These are phyloP conservation scores for Xylariaceae sp. DNA, from an alignment of 2,329 filamentous ascomycete genomes.

Conservation along the genomic window DNA sequence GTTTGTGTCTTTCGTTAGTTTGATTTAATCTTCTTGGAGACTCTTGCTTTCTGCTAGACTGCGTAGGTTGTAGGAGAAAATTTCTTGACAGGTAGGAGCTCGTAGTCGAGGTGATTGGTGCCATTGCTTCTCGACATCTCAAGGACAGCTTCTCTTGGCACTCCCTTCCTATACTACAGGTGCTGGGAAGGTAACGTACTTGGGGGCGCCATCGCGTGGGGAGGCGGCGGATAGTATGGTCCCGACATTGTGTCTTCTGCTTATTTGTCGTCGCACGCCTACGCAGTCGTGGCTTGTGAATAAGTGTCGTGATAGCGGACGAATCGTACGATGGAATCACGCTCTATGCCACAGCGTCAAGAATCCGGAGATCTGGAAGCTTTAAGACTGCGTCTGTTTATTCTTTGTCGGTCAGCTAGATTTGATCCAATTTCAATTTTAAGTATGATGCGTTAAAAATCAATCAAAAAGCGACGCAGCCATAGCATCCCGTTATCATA, in stretches of 20 bases:
- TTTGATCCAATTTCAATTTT: too few species aligned
- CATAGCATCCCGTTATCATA: too few species aligned
- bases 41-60: constrained; percentile 1
- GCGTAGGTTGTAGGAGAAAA: background rate
- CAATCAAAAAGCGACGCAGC: too few species aligned
- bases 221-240: constrained; percentile 47
- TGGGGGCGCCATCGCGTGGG: constrained; percentile 34
- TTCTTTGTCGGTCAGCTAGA: too few species aligned
- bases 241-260: constrained; percentile 35
- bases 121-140: background rate
- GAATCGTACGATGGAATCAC: too few species aligned
- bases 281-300: too few species aligned
- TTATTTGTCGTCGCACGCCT: background rate
- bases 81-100: too few species aligned
- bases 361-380: too few species aligned
- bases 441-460: too few species aligned
- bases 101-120: background rate
- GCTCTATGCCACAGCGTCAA: too few species aligned
- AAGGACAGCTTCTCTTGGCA: constrained; percentile 17
- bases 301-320: too few species aligned
- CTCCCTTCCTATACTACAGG: constrained; percentile 16
- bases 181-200: constrained; percentile 18
- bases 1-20: background rate
- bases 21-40: background rate
- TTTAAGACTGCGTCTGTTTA: too few species aligned